phyloP scores from a whole-genome alignment of 306 rosid genomes.

The Cucumis sativus region DNA sequence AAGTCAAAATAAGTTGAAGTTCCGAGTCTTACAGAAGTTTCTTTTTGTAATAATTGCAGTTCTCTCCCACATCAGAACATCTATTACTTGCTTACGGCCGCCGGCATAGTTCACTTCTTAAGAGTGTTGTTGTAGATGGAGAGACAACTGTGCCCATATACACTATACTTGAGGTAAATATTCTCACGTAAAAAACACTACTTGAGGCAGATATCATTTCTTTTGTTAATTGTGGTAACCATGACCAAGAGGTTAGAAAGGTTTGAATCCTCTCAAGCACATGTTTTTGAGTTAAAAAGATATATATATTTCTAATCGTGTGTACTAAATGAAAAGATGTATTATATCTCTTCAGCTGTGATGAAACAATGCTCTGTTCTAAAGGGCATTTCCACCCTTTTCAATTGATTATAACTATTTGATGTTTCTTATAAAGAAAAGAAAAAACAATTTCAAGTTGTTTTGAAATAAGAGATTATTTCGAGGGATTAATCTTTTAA shows the following conservation, averaged over 20 bases:
- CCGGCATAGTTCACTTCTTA: constrained; percentile 51
- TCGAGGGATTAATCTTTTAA: not conserved
- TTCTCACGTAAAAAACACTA: constrained; percentile 21
- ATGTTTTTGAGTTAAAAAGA: too few relatives aligned
- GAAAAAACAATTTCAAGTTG: not conserved
- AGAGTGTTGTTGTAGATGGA: constrained; percentile 83
- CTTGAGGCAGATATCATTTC: constrained; percentile 51
- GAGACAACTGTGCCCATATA: constrained; percentile 90
- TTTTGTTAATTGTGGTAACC: not conserved
- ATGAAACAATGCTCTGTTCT: not conserved
- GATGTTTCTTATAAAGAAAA: not conserved
- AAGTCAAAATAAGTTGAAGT: not conserved
- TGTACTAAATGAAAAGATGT: not conserved
- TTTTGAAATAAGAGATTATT: not conserved
- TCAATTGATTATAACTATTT: not conserved
- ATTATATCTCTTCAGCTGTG: not conserved
- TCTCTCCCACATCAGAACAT: constrained; percentile 58
- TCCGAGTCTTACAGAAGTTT: not conserved
- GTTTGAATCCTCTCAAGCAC: not conserved
- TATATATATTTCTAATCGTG: not conserved
- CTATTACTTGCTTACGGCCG: constrained; percentile 56
- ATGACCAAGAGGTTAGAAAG: not conserved
- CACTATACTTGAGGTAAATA: constrained; percentile 84
- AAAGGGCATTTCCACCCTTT: not conserved
- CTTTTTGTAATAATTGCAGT: constrained; percentile 18